Evolutionary conservation across 1,284 basidiomycete genomes (phyloP).

Genomic region (Leccinum pachyderme): DNA sequence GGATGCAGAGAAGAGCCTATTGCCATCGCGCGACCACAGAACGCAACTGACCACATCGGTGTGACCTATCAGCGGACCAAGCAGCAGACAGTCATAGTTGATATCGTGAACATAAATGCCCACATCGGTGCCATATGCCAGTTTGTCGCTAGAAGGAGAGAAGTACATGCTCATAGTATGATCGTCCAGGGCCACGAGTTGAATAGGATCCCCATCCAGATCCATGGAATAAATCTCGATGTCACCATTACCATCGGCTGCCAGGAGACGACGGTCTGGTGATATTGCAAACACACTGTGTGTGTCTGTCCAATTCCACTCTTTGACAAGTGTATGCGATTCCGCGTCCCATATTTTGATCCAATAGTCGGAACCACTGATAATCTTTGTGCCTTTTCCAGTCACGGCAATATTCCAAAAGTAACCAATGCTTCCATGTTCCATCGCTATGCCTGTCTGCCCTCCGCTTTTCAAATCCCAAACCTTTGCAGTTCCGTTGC

Average conservation of each 20-base stretch:
- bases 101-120: neutral
- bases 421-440: too few relatives aligned
- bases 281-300: neutral
- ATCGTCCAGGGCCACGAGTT: too few relatives aligned
- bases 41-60: neutral
- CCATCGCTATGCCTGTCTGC: neutral
- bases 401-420: neutral
- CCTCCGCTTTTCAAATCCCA: neutral
- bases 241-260: neutral
- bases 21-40: neutral
- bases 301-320: neutral
- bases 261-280: neutral
- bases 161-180: neutral
- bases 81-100: neutral
- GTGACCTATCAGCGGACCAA: neutral
- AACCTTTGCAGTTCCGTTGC: neutral
- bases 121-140: neutral
- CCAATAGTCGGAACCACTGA: neutral
- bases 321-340: neutral
- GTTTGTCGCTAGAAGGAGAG: neutral
- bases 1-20: neutral
- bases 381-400: neutral
- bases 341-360: neutral
- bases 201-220: too few relatives aligned
- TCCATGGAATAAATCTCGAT: neutral